Evolutionary conservation across 345 rosid genomes (phyloP).

Genomic region (Brassica nigra): DNA sequence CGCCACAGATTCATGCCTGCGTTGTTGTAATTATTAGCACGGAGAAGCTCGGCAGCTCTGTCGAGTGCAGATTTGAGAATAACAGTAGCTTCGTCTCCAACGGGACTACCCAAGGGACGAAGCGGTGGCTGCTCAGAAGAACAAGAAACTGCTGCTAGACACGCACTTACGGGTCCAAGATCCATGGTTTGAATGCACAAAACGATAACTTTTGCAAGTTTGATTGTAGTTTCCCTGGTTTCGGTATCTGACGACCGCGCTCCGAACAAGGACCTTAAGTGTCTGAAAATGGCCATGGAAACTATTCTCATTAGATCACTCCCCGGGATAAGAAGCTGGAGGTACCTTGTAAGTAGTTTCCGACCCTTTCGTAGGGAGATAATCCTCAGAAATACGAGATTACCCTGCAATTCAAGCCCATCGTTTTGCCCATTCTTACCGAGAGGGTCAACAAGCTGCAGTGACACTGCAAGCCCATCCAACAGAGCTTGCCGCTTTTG

Average conservation of each 20-base stretch:
- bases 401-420: constrained; percentile 53
- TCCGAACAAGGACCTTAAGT: constrained; percentile 81
- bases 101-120: constrained; percentile 74
- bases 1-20: constrained; percentile 71
- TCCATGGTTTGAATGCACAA: constrained; percentile 68
- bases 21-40: constrained; percentile 55
- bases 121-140: constrained; percentile 88
- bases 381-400: constrained; percentile 67
- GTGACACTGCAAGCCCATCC: constrained; percentile 75
- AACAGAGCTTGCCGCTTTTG: constrained; percentile 66
- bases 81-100: constrained; percentile 72
- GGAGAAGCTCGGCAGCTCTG: constrained; percentile 66
- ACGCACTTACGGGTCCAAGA: constrained; percentile 74
- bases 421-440: constrained; percentile 59
- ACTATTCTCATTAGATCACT: constrained; percentile 75
- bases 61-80: constrained; percentile 69
- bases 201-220: constrained; percentile 61
- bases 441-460: constrained; percentile 85
- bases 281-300: constrained; percentile 89
- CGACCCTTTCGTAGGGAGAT: constrained; percentile 83
- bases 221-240: constrained; percentile 60
- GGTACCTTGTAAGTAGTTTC: constrained; percentile 78
- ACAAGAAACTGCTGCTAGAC: constrained; percentile 84
- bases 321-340: constrained; percentile 70
- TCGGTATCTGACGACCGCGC: constrained; percentile 56